Conservation (phyloP, 441 rosid genomes). For the Euphorbia schlechtendalii region DNA sequence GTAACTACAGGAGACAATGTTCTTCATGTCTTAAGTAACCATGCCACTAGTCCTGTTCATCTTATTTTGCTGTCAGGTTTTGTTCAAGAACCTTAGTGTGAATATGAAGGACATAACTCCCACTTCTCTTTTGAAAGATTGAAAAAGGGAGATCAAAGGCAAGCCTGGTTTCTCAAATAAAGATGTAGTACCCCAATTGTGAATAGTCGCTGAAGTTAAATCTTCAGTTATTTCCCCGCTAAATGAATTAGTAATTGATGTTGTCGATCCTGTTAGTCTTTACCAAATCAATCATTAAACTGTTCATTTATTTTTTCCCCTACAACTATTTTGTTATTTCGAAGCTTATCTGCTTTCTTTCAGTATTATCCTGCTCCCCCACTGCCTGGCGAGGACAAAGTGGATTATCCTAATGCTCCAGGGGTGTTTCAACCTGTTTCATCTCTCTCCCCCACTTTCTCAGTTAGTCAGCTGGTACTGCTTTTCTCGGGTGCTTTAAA, state of each 20-base stretch:
- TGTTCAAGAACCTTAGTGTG: constrained; percentile 88
- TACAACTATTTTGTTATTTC: not conserved
- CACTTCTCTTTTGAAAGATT: constrained; percentile 87
- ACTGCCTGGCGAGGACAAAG: no score
- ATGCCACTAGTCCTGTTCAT: not conserved
- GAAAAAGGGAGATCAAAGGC: constrained; percentile 85
- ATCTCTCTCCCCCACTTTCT: no score
- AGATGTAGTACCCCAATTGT: constrained; percentile 76
- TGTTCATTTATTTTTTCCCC: constrained; percentile 5
- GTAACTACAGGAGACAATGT: not conserved
- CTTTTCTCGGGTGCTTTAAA: not conserved
- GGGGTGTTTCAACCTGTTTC: no score
- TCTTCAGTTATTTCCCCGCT: constrained; percentile 42
- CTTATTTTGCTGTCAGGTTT: constrained; percentile 41
- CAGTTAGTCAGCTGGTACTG: constrained; percentile 58
- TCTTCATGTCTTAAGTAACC: not conserved
- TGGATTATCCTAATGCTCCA: no score
- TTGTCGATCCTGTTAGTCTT: no score
- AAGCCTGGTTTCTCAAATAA: constrained; percentile 97
- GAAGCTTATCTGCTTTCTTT: constrained; percentile 11
- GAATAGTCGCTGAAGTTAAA: constrained; percentile 68
- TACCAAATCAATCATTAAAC: constrained; percentile 36
- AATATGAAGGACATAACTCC: constrained; percentile 91
- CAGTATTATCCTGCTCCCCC: constrained; percentile 41
- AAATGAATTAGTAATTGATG: constrained; percentile 71